Evolutionary conservation across 75 land plant genomes (phyloP).

Genomic region (Picea glauca): DNA sequence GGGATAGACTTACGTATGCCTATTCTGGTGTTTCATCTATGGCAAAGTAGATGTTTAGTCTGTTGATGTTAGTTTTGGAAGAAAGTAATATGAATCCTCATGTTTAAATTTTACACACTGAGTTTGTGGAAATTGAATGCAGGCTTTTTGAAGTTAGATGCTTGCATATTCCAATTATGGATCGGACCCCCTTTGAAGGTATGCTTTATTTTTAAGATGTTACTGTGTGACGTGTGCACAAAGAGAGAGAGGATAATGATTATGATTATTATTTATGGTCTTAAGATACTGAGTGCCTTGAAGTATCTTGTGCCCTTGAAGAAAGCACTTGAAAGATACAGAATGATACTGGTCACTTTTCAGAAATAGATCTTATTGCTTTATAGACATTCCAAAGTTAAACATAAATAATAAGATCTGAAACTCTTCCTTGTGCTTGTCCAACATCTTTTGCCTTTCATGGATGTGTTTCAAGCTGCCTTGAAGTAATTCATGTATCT

Average conservation of each 20-base stretch:
- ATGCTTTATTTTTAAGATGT: not conserved
- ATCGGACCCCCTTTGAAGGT: conserved; percentile 92
- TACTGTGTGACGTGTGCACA: not conserved
- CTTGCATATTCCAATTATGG: conserved; percentile 82
- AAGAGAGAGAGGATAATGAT: not conserved
- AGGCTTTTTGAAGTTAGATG: conserved; percentile 95
- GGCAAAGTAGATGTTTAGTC: not conserved
- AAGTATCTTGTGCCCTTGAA: not conserved
- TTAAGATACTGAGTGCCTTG: not conserved
- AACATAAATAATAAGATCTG: not conserved
- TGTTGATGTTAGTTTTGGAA: not conserved
- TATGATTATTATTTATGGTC: not conserved
- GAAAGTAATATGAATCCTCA: not conserved
- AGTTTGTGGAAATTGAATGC: conserved; percentile 10
- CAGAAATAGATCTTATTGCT: not conserved
- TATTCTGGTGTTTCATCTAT: not conserved
- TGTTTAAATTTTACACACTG: not conserved
- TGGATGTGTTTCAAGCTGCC: not conserved
- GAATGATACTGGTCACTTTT: not conserved
- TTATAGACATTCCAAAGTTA: not conserved
- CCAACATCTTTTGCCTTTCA: not conserved
- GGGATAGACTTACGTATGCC: not conserved
- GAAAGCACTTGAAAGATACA: not conserved
- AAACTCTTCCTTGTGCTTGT: not conserved
- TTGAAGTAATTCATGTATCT: not conserved